Conservation (phyloP, 805 yeast genomes). For the Babjeviella inositovora region DNA sequence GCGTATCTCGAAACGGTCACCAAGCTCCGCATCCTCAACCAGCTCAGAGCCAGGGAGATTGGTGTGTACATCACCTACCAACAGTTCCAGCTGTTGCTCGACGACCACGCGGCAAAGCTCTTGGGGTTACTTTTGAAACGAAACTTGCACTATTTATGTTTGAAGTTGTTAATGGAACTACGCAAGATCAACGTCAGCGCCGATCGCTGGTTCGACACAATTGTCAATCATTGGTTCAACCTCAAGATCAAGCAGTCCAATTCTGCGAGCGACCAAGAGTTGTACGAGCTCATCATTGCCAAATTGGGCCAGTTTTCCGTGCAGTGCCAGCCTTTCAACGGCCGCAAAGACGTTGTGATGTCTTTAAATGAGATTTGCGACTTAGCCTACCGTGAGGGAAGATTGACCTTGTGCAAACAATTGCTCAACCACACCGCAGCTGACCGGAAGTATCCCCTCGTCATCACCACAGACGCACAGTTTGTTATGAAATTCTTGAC, state of each 20-base stretch:
- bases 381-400: conserved; percentile 70
- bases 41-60: conserved; percentile 43
- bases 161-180: conserved; percentile 35
- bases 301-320: conserved; percentile 17
- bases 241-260: conserved; percentile 41
- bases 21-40: conserved; percentile 50
- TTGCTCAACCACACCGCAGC: conserved; percentile 57
- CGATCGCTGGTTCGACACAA: too few relatives aligned
- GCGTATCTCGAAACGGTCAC: conserved; percentile 49
- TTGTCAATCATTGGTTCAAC: conserved; percentile 74
- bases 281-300: conserved; percentile 30
- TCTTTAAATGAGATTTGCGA: conserved; percentile 44
- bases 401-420: conserved; percentile 47
- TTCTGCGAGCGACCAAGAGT: conserved; percentile 38
- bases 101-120: conserved; percentile 34
- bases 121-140: conserved; percentile 42
- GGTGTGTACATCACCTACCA: conserved; percentile 52
- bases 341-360: conserved; percentile 17
- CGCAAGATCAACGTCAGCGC: conserved; percentile 15
- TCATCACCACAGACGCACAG: too few relatives aligned
- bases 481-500: conserved; percentile 37
- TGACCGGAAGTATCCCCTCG: conserved; percentile 43
- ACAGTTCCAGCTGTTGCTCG: conserved; percentile 34
- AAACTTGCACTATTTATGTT: conserved; percentile 41
- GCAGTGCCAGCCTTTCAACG: conserved; percentile 4